Evolutionary conservation across 1,284 basidiomycete genomes (phyloP).

Genomic region (Ceratobasidium sp.): DNA sequence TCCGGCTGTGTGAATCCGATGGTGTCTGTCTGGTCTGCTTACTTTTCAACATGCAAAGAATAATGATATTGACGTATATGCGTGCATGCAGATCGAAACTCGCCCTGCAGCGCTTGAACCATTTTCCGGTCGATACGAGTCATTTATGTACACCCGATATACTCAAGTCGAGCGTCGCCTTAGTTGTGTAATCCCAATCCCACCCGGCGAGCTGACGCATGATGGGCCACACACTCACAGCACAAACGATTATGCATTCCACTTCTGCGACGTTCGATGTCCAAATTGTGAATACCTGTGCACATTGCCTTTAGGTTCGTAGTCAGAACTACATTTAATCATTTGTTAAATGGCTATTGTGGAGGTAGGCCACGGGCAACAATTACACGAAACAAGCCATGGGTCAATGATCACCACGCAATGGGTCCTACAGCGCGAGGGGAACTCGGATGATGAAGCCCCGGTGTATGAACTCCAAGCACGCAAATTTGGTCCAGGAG

Average conservation of each 20-base stretch:
- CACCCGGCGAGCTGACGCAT: slow-evolving; percentile 55
- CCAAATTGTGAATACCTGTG: slow-evolving; percentile 64
- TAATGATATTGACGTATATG: not conserved
- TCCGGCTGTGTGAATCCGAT: slow-evolving; percentile 52
- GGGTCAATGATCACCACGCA: slow-evolving; percentile 65
- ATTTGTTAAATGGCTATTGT: not conserved
- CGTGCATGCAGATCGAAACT: slow-evolving; percentile 63
- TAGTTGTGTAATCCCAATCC: slow-evolving; percentile 57
- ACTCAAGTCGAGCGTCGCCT: slow-evolving; percentile 55
- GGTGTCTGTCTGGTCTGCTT: slow-evolving; percentile 46
- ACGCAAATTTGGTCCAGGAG: slow-evolving; percentile 60
- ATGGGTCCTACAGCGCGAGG: slow-evolving; percentile 59
- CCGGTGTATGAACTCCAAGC: slow-evolving; percentile 59
- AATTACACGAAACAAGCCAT: slow-evolving; percentile 66
- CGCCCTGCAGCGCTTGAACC: slow-evolving; percentile 63
- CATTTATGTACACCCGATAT: slow-evolving; percentile 56
- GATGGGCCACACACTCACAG: slow-evolving; percentile 59
- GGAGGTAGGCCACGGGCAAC: slow-evolving; percentile 60
- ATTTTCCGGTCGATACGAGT: slow-evolving; percentile 57
- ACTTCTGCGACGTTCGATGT: slow-evolving; percentile 63
- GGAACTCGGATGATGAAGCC: slow-evolving; percentile 52
- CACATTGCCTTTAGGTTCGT: slow-evolving; percentile 59
- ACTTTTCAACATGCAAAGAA: not conserved
- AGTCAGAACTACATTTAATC: not conserved
- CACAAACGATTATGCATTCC: slow-evolving; percentile 53